A percentile compares a stretch with the other conserved stretches of the same genome.
These are phyloP conservation scores for Lactarius tabidus DNA, from an alignment of 768 basidiomycete genomes.

Conservation along the genomic window DNA sequence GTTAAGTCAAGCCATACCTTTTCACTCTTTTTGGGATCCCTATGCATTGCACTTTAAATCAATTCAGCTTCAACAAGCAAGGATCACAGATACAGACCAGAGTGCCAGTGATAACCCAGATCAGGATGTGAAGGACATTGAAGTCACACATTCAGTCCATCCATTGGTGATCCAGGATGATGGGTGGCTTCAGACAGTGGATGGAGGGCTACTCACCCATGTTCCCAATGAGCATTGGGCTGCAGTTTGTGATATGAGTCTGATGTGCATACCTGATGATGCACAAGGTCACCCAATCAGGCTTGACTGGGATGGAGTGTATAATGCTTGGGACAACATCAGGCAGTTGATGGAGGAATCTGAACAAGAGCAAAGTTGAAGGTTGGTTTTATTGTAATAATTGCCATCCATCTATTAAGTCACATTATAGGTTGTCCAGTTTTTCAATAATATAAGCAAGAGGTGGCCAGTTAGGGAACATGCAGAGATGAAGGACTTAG, in stretches of 20 bases:
- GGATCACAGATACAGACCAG: neutral
- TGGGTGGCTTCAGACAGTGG: neutral
- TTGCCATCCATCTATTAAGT: neutral
- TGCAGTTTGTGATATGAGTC: no score
- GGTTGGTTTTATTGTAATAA: neutral
- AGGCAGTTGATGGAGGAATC: no score
- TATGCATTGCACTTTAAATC: neutral
- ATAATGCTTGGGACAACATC: no score
- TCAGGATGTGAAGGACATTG: neutral
- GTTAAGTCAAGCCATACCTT: no score
- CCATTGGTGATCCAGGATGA: neutral
- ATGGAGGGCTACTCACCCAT: neutral
- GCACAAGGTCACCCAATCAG: neutral
- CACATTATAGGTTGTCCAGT: no score
- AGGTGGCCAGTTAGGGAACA: no score
- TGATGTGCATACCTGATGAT: neutral
- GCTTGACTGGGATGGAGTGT: neutral
- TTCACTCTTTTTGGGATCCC: no score
- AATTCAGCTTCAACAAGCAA: neutral
- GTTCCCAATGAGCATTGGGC: neutral
- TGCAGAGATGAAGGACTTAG: neutral
- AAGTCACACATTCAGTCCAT: neutral
- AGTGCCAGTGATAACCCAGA: neutral
- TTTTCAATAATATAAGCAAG: neutral
- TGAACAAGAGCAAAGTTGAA: neutral